Percentiles rank a stretch among this genome's conserved stretches.
Conservation (phyloP, 345 rosid genomes). For the Schrenkiella parvula region DNA sequence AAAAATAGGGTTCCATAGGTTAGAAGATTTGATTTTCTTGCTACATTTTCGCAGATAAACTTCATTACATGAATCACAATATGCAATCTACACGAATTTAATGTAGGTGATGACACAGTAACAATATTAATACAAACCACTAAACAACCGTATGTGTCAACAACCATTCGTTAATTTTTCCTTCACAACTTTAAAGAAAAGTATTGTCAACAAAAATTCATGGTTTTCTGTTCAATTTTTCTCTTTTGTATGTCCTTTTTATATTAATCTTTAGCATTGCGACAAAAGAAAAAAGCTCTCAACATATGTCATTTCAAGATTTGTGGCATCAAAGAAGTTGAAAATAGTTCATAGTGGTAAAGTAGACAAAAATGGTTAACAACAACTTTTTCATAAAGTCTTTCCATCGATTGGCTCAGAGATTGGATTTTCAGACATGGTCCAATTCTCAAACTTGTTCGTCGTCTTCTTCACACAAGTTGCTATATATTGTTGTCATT, state of each 20-base stretch:
- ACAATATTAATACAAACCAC: too few species aligned
- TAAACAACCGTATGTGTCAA: too few species aligned
- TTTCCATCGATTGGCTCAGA: neutral
- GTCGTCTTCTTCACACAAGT: slow-evolving; percentile 27
- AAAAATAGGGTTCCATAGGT: neutral
- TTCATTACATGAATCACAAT: too few species aligned
- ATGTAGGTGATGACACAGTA: too few species aligned
- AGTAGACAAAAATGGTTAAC: neutral
- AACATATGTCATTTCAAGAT: neutral
- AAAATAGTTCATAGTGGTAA: neutral
- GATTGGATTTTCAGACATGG: slow-evolving; percentile 8
- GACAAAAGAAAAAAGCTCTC: too few species aligned
- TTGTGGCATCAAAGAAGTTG: neutral
- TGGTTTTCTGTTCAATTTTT: neutral
- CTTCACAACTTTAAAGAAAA: too few species aligned
- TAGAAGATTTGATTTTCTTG: too few species aligned
- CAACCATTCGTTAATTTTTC: too few species aligned
- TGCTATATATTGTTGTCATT: neutral
- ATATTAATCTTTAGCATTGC: neutral
- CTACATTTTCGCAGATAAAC: too few species aligned
- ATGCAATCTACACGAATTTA: too few species aligned
- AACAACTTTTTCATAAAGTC: neutral
- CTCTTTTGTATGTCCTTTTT: neutral
- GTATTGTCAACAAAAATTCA: too few species aligned
- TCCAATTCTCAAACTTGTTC: slow-evolving; percentile 16